Base-by-base conservation (phyloP, 805 yeast genomes). In the Saccharomycopsis amapae region DNA sequence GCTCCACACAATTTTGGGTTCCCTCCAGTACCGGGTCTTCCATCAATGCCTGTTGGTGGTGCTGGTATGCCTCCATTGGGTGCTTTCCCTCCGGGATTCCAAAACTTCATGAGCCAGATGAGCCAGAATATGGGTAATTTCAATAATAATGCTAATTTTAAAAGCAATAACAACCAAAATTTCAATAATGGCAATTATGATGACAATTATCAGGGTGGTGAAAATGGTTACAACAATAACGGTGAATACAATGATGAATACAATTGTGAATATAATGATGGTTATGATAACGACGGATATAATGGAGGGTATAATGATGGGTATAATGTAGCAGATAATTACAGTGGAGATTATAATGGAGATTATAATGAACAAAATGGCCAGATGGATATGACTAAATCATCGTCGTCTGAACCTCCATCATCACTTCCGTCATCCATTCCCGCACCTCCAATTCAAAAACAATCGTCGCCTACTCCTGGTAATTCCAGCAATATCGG, bases 21-120 rank as follows among this genome's bases (percentile, higher is more conserved):
- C 4, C 42, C 30, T 25, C 39, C 37, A 26, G 23, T 25, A 15
- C 20, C 26, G n/a, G 55, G 53, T 9, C 46, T 58, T 50, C 61
- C 66, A 4, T 51, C 50, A 35, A 51, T 59, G 49, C 63, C 62
- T 12, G 52, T 42, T 32, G 50, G 53, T 51, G 58, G 56, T 40
- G 30, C 30, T 26, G 12, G 12, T 26, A 26, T 26, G 30, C 45
- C 36, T 40, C 53, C 22, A 25, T 45, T 23, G 49, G 42, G 17
- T 12, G 20, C 20, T 7, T 32, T 31, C 15, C 20, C 30, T 17
- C 20, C 28, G 5, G 40, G 26, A 25, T 10, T 28, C 20, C 40
- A 13, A 13, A 25, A 26, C n/a, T 28, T 28, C 12, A 24, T 36
- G 26, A 35, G 17, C 35, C 45, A 41, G 18, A 41, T 41, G 45